Evolutionary conservation across 495 filamentous ascomycete species (phyloP), one percentile per base, ranked within the genome.

Genomic region (Penicillium pancosmium): DNA sequence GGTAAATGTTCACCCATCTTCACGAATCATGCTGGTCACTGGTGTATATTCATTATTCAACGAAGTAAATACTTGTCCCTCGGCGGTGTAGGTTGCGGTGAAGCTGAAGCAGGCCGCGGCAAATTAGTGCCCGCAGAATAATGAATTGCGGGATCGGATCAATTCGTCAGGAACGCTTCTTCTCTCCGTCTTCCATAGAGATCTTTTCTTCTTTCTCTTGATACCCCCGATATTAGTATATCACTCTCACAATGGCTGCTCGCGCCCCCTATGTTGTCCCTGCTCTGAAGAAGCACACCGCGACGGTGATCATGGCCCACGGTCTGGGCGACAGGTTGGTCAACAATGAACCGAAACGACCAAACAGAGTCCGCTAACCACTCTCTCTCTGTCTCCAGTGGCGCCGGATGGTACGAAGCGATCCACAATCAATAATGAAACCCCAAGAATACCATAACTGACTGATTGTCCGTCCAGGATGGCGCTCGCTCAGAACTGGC

Each of bases 301-400:
- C 93, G 34, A 97, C 93, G 3, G 90, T 97, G 63, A 97, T 98
- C 67, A 90, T 95, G 76, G 81, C 91, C 47, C 94, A 98, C 67
- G 94, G 94, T 7, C 80, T 97, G 25, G 94, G 94, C 31, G 92
- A 96, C 68, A 89, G 73, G 84, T 87, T 72, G 56, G 76, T 70
- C 52, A 21, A 55, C 19, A 49, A 2, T 43, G 33, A 16, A 21
- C 33, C 43, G 25, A 35, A 51, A 49, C 47, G 18, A 41, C 11
- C 27, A 16, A 54, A 7, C 9, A 9, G 36, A 38, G 3, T 38
- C n/a, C 51, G 35, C 52, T 55, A 46, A 52, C 31, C 50, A 47
- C 56, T 55, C 53, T 57, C 49, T 47, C 36, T 38, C 27, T 6
- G 4, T 31, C 27, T 51, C 50, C 59, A 83, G 81, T 44, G 90